Percentiles rank a stretch among this genome's conserved stretches.
Evolutionary conservation across 2,329 filamentous ascomycete species (phyloP).

Genomic region (Epichloe scottii): DNA sequence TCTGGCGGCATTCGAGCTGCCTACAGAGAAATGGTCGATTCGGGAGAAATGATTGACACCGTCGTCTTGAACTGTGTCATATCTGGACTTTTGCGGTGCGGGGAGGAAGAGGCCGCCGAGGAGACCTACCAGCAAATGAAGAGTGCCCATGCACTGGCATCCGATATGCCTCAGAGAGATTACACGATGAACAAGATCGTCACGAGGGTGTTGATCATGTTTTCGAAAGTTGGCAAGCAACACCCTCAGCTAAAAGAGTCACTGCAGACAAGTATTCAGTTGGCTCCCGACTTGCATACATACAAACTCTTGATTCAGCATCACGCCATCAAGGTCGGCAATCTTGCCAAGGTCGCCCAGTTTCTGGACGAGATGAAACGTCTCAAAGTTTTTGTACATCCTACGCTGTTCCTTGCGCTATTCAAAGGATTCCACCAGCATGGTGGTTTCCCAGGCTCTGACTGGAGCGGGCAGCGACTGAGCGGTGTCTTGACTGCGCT

Average conservation of each 20-base stretch:
- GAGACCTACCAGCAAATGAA: constrained; percentile 81
- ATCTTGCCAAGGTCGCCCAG: constrained; percentile 57
- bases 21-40: constrained; percentile 72
- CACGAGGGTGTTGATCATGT: constrained; percentile 44
- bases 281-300: constrained; percentile 65
- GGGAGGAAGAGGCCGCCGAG: constrained; percentile 66
- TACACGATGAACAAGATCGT: constrained; percentile 37
- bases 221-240: constrained; percentile 39
- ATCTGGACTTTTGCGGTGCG: constrained; percentile 59
- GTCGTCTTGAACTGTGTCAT: constrained; percentile 80
- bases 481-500: constrained; percentile 55
- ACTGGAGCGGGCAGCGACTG: constrained; percentile 63
- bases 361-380: constrained; percentile 71
- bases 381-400: constrained; percentile 56
- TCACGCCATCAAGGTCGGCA: constrained; percentile 54
- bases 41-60: constrained; percentile 80
- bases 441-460: constrained; percentile 48
- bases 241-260: constrained; percentile 39
- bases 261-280: constrained; percentile 49
- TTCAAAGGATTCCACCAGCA: constrained; percentile 72
- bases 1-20: constrained; percentile 61
- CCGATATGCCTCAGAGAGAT: constrained; percentile 29
- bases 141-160: constrained; percentile 31
- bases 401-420: constrained; percentile 65
- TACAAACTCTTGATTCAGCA: constrained; percentile 71